Conservation (phyloP, 2,329 filamentous ascomycete species). For the Stemphylium vesicarium region DNA sequence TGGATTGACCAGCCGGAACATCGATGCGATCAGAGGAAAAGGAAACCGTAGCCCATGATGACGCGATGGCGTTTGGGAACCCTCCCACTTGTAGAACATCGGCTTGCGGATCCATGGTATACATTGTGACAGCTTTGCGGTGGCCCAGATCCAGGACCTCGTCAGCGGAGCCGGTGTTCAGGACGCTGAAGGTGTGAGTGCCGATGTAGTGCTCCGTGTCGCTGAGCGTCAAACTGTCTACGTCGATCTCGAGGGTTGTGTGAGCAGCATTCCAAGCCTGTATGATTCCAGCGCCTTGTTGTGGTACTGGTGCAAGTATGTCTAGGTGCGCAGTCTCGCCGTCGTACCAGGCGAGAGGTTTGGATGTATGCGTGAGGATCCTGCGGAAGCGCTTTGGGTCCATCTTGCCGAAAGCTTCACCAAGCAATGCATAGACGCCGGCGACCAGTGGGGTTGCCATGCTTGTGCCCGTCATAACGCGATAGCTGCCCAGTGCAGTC, state of each 20-base stretch:
- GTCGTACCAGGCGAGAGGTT: conserved; percentile 24
- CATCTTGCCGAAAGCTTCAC: conserved; percentile 24
- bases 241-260: conserved; percentile 16
- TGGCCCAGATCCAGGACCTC: conserved; percentile 7
- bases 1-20: conserved; percentile 18
- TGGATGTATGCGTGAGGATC: conserved; percentile 23
- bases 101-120: conserved; percentile 15
- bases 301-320: conserved; percentile 25
- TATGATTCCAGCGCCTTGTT: conserved; percentile 32
- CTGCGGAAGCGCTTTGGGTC: conserved; percentile 18
- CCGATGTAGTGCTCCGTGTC: conserved; percentile 34
- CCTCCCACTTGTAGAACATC: background rate
- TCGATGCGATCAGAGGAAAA: conserved; percentile 24
- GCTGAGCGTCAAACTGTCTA: conserved; percentile 25
- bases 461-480: conserved; percentile 62
- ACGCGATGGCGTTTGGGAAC: conserved; percentile 12
- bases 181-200: conserved; percentile 28
- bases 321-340: conserved; percentile 10
- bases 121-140: conserved; percentile 25
- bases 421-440: conserved; percentile 24
- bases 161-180: conserved; percentile 13
- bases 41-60: conserved; percentile 16
- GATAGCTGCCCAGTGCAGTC: conserved; percentile 56
- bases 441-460: conserved; percentile 52
- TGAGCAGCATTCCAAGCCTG: conserved; percentile 26